Base-by-base conservation (phyloP, 1,284 basidiomycete species). In the Boletus semigastroideus region DNA sequence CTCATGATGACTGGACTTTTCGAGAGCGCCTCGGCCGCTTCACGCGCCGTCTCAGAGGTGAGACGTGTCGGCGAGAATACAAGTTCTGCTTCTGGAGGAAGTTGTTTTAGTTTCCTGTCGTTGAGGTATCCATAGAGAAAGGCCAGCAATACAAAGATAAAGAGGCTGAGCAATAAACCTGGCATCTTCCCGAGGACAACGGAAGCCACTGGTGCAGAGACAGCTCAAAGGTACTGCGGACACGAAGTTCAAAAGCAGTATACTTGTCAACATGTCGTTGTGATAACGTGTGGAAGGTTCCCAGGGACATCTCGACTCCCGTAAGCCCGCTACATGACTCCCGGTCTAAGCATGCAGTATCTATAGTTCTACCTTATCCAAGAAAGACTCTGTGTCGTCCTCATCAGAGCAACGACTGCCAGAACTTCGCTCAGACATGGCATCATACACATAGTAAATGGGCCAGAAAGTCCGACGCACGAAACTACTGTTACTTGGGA, bases 51-150 rank as follows among this genome's bases (percentile, higher is more conserved):
- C 38, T 74, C 62, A 5, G 70, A 63, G 0, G 75, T 76, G 57
- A 73, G 69, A 28, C 84, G 74, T 28, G 72, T 56, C 0, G 82
- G 77, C 0, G 81, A 78, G 55, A 79, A 73, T 9, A 65, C 60
- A 36, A 46, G 49, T 5, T 64, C 59, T 0, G 72, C 79, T 30
- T 74, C 73, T 0, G 69, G 61, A 16, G 83, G 80, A 36, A 79
- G 63, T 1, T 64, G 60, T 19, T 66, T 65, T n/a, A 86, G 67
- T 47, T 76, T 76, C 22, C 58, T 66, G 60, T 84, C 82, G 61
- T 86, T 84, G 46, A 70, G 53, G 37, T 68, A 63, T 20, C 78
- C 66, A 63, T 85, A 86, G n/a, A 81, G 47, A 51, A 62, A 48
- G 38, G 68, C 36, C 3, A 55, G 42, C 4, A 31, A 36, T 28